Base-by-base conservation (phyloP, 78 protist genomes). In the Dictyostelium firmibasis region DNA sequence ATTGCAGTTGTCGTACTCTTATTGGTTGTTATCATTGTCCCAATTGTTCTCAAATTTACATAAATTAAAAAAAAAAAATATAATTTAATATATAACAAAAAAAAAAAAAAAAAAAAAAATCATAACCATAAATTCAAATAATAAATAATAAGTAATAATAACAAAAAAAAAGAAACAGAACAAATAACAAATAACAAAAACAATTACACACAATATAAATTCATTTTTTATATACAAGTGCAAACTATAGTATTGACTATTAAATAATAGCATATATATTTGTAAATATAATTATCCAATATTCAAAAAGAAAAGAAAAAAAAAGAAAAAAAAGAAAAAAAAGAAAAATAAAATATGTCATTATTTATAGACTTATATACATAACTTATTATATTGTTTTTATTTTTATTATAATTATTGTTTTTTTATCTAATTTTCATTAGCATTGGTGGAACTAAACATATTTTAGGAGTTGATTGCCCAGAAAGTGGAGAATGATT, bases 21-120 rank as follows among this genome's bases (percentile, higher is more conserved):
- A 31, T 44, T 89, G 50, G 83, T 85, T 25, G 74, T 89, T 50
- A 89, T 89, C 47, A 81, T 89, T 77, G 74, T 89, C 3, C 94
- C 94, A 81, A 89, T 89, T 70, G 94, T 77, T 8, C 36, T 89
- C 44, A 79, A 89, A 33, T 89, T 89, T 36, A 77, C 94, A 43
- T 53, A 89, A 86, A 43, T 77, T 16, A 20, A 41, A 25, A 5
- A 33, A 72, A 72, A 27, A 74, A 18, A 14, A 72, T 11, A 20
- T 57, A 57, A 57, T 69, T 16, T 69, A n/a, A n/a, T n/a, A 23
- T 67, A n/a, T 29, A 29, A 13, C 13, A 9, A n/a, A 69, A 29
- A n/a, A 67, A 27, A 0, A 64, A 27, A 3, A 27, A 64, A 25
- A 11, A 27, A 9, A 27, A 67, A 27, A 9, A 67, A 29, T 16